Evolutionary conservation across 2,329 filamentous ascomycete species (phyloP).

Genomic region (Chaetothyriales sp.): DNA sequence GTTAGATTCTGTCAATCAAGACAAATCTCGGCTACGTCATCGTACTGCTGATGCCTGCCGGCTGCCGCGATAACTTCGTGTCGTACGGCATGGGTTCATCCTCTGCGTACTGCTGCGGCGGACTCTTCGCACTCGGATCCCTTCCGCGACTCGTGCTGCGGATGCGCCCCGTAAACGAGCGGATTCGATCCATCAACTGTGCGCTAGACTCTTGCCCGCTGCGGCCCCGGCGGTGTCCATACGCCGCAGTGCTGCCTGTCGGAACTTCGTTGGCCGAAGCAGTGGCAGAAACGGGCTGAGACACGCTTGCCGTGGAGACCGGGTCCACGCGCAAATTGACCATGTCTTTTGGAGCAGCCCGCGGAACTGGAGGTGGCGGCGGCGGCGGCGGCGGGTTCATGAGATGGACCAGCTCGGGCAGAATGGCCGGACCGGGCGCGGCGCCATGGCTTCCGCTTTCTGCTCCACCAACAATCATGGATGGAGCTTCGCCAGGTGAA

Average conservation of each 20-base stretch:
- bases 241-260: slow-evolving; percentile 24
- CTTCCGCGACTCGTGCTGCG: slow-evolving; percentile 43
- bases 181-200: slow-evolving; percentile 40
- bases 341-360: slow-evolving; percentile 9
- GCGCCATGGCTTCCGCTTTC: not conserved
- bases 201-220: slow-evolving; percentile 38
- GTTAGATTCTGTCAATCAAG: no score
- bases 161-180: slow-evolving; percentile 45
- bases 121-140: slow-evolving; percentile 6
- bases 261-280: slow-evolving; percentile 17
- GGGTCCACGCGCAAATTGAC: slow-evolving; percentile 20
- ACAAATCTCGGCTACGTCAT: not conserved
- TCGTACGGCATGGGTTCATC: slow-evolving; percentile 5
- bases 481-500: slow-evolving; percentile 3
- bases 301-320: slow-evolving; percentile 18
- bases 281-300: slow-evolving; percentile 23
- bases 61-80: not conserved
- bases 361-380: slow-evolving; percentile 30
- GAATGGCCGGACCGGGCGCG: slow-evolving; percentile 31
- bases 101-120: slow-evolving; percentile 9
- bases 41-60: not conserved
- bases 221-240: slow-evolving; percentile 37
- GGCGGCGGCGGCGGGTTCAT: slow-evolving; percentile 41
- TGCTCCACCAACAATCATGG: slow-evolving; percentile 4
- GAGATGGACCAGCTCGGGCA: slow-evolving; percentile 47